Evolutionary conservation across 1,284 basidiomycete genomes (phyloP), one percentile per base, ranked within the genome.

Genomic region (Pseudozyma tsukubaensis): DNA sequence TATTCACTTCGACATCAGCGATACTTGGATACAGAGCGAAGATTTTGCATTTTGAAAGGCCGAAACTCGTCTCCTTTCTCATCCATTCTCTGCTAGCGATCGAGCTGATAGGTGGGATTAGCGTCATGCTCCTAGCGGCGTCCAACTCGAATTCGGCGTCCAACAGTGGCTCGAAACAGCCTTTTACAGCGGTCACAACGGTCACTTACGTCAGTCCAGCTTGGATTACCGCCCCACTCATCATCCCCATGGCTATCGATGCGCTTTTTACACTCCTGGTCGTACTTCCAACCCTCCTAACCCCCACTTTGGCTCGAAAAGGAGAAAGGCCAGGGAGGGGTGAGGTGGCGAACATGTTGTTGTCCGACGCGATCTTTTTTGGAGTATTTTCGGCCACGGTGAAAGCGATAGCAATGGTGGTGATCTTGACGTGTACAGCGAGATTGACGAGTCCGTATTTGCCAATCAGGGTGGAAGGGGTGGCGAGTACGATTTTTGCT

Each of bases 1-100:
- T n/a, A n/a, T 54, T 61, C 36, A 61, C 65, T 4, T 55, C 71
- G 13, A 73, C 65, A 3, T 73, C 71, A 3, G 61, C 61, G 0
- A 48, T 73, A 2, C 24, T 73, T 0, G 71, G 65, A 2, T 69
- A 54, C 34, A 57, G 71, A 1, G 65, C 58, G 1, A 13, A 58
- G 19, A 48, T 73, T 2, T n/a, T 73, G 4, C 71, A 73, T 43
- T 65, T 50, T 11, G 36, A 64, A 10, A 57, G 54, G 1, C 65
- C 57, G 0, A 16, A n/a, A 6, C 36, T 47, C 7, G 42, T 68
- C 11, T 44, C 65, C 7, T 4, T 34, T 1, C 5, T 53, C 12
- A 61, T 73, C 34, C 43, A 58, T 13, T 4, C 37, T 3, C 34
- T 68, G 3, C 61, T 73, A 0, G 19, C 40, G 0, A 13, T 36